phyloP scores from a whole-genome alignment of 1,284 basidiomycete species.

The Thecaphora thlaspeos region DNA sequence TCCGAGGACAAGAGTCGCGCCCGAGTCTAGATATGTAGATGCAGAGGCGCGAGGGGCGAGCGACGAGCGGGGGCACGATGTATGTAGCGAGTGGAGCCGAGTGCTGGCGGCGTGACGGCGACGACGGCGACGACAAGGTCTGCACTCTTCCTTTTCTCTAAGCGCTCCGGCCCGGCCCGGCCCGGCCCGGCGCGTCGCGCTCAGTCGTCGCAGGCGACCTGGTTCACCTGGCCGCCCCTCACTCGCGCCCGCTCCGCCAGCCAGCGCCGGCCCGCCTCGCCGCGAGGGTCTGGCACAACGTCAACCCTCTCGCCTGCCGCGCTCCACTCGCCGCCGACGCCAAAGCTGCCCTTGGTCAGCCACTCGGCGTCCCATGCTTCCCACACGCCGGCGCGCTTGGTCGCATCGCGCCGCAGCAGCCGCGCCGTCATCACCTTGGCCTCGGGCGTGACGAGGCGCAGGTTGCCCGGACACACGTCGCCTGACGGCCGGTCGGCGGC shows the following conservation, averaged over 20 bases:
- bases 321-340: constrained; percentile 23
- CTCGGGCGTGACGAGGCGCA: constrained; percentile 48
- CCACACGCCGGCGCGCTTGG: constrained; percentile 42
- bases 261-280: constrained; percentile 41
- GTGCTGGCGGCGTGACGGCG: too few species aligned
- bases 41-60: too few species aligned
- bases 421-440: constrained; percentile 47
- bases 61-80: too few species aligned
- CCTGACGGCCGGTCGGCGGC: constrained; percentile 19
- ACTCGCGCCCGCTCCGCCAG: constrained; percentile 28
- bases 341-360: constrained; percentile 50
- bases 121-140: too few species aligned
- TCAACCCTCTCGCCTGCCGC: constrained; percentile 28
- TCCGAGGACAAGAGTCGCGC: too few species aligned
- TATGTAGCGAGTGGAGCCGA: too few species aligned
- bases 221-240: constrained; percentile 22
- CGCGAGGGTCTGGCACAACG: constrained; percentile 41
- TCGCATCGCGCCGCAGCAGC: constrained; percentile 48
- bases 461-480: constrained; percentile 13
- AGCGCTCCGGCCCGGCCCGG: too few species aligned
- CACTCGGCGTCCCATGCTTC: constrained; percentile 54
- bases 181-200: too few species aligned
- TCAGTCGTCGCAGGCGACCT: constrained; percentile 32
- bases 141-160: too few species aligned
- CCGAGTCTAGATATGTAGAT: too few species aligned